These are phyloP conservation scores for Choiromyces venosus DNA, from an alignment of 495 filamentous ascomycete genomes.

Conservation along the genomic window DNA sequence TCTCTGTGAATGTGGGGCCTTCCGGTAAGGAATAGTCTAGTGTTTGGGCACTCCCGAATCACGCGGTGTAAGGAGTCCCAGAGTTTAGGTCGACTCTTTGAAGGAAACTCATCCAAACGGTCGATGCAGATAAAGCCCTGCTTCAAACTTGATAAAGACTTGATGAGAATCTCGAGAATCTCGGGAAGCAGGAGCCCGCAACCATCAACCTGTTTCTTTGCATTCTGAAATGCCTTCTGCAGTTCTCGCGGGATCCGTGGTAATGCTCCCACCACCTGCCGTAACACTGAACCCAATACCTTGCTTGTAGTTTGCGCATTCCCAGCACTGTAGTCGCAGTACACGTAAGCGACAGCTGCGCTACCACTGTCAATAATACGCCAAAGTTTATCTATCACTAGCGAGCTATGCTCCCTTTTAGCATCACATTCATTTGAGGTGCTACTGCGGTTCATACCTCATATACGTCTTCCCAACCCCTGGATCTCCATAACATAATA, in stretches of 20 bases:
- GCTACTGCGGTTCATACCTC: background rate
- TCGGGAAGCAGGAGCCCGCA: background rate
- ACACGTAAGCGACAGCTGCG: too few species aligned
- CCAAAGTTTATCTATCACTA: background rate
- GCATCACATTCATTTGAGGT: background rate
- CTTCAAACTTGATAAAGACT: background rate
- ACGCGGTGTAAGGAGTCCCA: background rate
- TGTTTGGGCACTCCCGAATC: background rate
- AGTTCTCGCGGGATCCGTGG: background rate
- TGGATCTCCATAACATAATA: background rate
- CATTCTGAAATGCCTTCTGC: background rate
- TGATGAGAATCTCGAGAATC: background rate
- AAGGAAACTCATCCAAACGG: background rate
- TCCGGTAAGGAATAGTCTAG: background rate
- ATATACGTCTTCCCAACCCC: background rate
- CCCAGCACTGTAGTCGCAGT: too few species aligned
- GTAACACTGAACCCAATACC: too few species aligned
- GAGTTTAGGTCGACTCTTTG: background rate
- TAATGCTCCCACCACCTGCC: too few species aligned
- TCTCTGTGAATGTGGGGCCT: background rate
- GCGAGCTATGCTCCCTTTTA: background rate
- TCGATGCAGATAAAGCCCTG: background rate
- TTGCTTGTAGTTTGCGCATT: too few species aligned
- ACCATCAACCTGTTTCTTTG: background rate
- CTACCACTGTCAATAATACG: background rate